A percentile compares a stretch with the other conserved stretches of the same genome.
phyloP scores from a whole-genome alignment of 495 filamentous ascomycete genomes.

The Penicillium coffeae region DNA sequence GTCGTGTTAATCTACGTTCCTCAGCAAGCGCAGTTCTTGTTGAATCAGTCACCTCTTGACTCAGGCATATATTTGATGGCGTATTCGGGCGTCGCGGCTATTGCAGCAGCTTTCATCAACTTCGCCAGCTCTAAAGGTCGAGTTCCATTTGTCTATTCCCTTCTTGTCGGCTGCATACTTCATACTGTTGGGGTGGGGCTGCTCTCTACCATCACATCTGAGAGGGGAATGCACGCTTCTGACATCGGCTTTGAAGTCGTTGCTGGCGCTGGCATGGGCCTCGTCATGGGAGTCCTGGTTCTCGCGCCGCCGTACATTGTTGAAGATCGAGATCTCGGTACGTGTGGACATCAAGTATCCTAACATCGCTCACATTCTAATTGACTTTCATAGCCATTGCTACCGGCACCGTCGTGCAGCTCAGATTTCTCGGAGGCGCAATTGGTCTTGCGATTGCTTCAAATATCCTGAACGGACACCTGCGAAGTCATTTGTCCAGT shows the following conservation, averaged over 20 bases:
- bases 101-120: slow-evolving; percentile 50
- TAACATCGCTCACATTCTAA: neutral
- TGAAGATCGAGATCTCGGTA: slow-evolving; percentile 43
- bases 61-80: slow-evolving; percentile 58
- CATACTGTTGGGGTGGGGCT: slow-evolving; percentile 51
- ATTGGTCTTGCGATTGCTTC: slow-evolving; percentile 46
- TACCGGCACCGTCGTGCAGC: slow-evolving; percentile 52
- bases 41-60: slow-evolving; percentile 36
- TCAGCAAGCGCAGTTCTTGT: slow-evolving; percentile 57
- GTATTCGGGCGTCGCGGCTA: slow-evolving; percentile 39
- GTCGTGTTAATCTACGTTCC: slow-evolving; percentile 54
- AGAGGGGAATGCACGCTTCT: slow-evolving; percentile 23
- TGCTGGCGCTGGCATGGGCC: slow-evolving; percentile 49
- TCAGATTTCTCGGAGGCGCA: slow-evolving; percentile 54
- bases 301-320: slow-evolving; percentile 50
- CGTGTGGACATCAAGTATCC: slow-evolving; percentile 3
- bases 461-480: slow-evolving; percentile 30
- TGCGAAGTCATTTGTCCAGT: slow-evolving; percentile 18
- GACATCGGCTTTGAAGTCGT: slow-evolving; percentile 52
- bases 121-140: slow-evolving; percentile 35
- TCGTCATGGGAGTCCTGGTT: slow-evolving; percentile 39
- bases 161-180: slow-evolving; percentile 40
- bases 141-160: slow-evolving; percentile 47
- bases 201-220: slow-evolving; percentile 37
- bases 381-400: slow-evolving; percentile 38